Evolutionary conservation across 1,139 yeast species (phyloP).

Genomic region (Magnusiomyces magnusii): DNA sequence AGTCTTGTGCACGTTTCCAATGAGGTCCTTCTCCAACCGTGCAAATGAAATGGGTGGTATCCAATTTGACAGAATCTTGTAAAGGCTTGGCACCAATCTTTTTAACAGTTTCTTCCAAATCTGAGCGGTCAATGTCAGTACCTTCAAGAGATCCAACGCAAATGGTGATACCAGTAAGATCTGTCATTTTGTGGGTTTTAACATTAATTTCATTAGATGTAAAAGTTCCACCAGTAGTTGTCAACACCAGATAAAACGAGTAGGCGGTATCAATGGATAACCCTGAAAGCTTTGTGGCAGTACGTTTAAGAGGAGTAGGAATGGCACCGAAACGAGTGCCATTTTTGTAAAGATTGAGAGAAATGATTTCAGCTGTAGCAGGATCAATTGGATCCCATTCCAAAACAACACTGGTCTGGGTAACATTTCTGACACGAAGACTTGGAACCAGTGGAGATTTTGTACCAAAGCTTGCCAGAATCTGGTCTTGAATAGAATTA

Average conservation of each 20-base stretch:
- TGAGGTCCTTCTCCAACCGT: constrained; percentile 61
- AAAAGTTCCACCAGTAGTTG: constrained; percentile 83
- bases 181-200: constrained; percentile 94
- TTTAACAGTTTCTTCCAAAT: constrained; percentile 54
- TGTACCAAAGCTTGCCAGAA: constrained; percentile 63
- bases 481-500: constrained; percentile 61
- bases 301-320: constrained; percentile 74
- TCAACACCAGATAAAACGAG: constrained; percentile 69
- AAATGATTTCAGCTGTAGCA: constrained; percentile 76
- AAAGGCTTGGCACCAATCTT: constrained; percentile 81
- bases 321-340: constrained; percentile 74
- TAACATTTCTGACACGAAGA: constrained; percentile 65
- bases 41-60: constrained; percentile 90
- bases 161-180: constrained; percentile 84
- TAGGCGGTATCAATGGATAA: constrained; percentile 80
- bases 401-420: constrained; percentile 91
- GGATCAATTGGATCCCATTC: constrained; percentile 87
- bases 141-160: constrained; percentile 73
- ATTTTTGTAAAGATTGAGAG: constrained; percentile 72
- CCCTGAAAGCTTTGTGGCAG: constrained; percentile 84
- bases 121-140: constrained; percentile 47
- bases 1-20: constrained; percentile 69
- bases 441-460: constrained; percentile 65
- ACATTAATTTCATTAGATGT: constrained; percentile 61
- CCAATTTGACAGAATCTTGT: constrained; percentile 67